Evolutionary conservation across 495 filamentous ascomycete species (phyloP).

Genomic region (Aspergillus affinis): DNA sequence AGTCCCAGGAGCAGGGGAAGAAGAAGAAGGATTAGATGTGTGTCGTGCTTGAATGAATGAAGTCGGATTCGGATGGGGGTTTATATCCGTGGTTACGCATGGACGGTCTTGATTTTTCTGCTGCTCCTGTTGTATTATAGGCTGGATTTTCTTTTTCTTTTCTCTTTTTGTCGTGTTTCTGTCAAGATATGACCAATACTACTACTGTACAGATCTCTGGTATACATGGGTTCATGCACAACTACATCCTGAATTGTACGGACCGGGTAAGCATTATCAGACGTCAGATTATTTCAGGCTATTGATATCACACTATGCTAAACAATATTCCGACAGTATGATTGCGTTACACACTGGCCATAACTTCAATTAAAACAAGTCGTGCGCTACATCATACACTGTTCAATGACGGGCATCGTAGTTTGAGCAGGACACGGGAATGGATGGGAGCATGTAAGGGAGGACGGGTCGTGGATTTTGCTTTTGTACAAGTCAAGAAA

Average conservation of each 20-base stretch:
- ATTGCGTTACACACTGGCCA: conserved; percentile 16
- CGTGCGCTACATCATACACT: conserved; percentile 17
- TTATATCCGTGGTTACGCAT: too few relatives aligned
- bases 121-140: conserved; percentile 4
- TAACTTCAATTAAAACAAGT: conserved; percentile 9
- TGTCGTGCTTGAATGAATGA: not conserved
- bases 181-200: not conserved
- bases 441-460: conserved; percentile 4
- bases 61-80: not conserved
- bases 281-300: conserved; percentile 3
- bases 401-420: conserved; percentile 7
- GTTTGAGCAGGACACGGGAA: conserved; percentile 1
- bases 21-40: conserved; percentile 37
- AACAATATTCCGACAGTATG: conserved; percentile 15
- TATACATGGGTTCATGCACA: not conserved
- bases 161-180: not conserved
- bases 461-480: conserved; percentile 5
- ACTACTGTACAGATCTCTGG: conserved; percentile 11
- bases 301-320: conserved; percentile 16
- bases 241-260: not conserved
- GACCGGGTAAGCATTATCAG: not conserved
- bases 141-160: conserved; percentile 6
- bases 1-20: conserved; percentile 27
- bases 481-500: conserved; percentile 21
- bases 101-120: not conserved